Evolutionary conservation across 495 filamentous ascomycete species (phyloP).

Genomic region (Penicillium lagena): DNA sequence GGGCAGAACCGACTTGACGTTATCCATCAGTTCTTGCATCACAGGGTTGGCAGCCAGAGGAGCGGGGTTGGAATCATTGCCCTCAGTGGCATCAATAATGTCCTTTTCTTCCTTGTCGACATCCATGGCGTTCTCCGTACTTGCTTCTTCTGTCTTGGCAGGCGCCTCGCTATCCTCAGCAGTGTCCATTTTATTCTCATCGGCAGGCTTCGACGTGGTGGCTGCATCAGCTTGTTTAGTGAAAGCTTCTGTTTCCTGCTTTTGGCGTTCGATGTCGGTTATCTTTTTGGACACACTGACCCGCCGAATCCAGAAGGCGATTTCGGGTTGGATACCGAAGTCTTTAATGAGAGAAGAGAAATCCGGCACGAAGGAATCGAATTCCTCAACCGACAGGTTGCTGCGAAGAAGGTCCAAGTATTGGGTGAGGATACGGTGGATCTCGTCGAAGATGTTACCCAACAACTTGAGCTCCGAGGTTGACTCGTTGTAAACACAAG

Average conservation of each 20-base stretch:
- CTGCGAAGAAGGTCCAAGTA: constrained; percentile 84
- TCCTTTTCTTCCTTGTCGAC: constrained; percentile 28
- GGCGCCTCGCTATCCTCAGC: constrained; percentile 18
- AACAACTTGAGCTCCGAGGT: constrained; percentile 74
- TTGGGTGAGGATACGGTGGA: constrained; percentile 75
- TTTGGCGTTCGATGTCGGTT: constrained; percentile 32
- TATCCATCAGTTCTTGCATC: constrained; percentile 66
- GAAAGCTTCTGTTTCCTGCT: constrained; percentile 15
- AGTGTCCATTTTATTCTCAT: constrained; percentile 29
- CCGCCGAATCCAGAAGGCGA: constrained; percentile 85
- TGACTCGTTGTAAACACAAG: constrained; percentile 64
- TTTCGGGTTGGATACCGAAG: constrained; percentile 70
- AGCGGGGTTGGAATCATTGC: constrained; percentile 1
- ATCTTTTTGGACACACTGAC: constrained; percentile 57
- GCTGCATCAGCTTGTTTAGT: constrained; percentile 16
- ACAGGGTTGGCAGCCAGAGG: constrained; percentile 58
- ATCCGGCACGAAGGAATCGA: constrained; percentile 74
- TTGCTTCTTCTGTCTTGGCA: constrained; percentile 6
- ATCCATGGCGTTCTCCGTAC: constrained; percentile 25
- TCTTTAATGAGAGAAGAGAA: constrained; percentile 66
- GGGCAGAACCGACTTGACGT: constrained; percentile 57
- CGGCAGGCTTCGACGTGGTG: constrained; percentile 11
- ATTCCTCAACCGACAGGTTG: constrained; percentile 69
- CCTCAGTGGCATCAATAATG: constrained; percentile 1
- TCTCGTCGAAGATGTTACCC: constrained; percentile 80